Base-by-base conservation (phyloP, 2,329 filamentous ascomycete species). In the Stemphylium vesicarium region DNA sequence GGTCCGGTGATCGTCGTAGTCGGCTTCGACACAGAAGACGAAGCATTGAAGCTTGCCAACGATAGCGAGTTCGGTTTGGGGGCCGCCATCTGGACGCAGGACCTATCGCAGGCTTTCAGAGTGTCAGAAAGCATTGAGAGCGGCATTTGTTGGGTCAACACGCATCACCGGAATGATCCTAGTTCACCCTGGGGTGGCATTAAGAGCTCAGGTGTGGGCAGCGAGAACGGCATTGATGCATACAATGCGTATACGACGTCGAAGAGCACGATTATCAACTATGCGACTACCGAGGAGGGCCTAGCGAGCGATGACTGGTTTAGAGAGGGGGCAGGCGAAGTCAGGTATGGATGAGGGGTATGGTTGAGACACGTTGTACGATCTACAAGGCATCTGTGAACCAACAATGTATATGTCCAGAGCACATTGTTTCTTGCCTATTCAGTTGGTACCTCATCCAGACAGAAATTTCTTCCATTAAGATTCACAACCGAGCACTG, bases 261-360 rank as follows among this genome's bases (percentile, higher is more conserved):
- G 11, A 89, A 88, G 76, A 89, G 87, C 67, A 88, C 84, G 0
- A 84, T 89, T 26, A 82, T 91, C 57, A 91, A 89, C 69, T 91
- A 88, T 62, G 88, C 85, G 0, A 79, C 81, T 0, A 74, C 75
- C 0, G 80, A 84, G 46, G 84, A 87, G 62, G 68, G 69, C 1
- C 62, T 84, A 16, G 78, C 75, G 11, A 76, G 75, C 2, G 87
- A 89, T 33, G 87, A 88, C 57, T 91, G 88, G 88, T 91, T 91
- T 69, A 79, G 81, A 43, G 86, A 88, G 50, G 82, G 80, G 1
- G 68, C 75, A 1, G 80, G 77, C 0, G 73, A 81, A 40, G 88
- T 89, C 2, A 75, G 86, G 60, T 89, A 89, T 71, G 86, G 86
- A 39, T 56, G 41, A 51, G 39, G 10, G 11, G 15, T 26, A 22